Percentiles rank a stretch among this genome's conserved stretches.
These are phyloP conservation scores for Nicotiana undulata DNA, from an alignment of 257 asterid species.

Conservation along the genomic window DNA sequence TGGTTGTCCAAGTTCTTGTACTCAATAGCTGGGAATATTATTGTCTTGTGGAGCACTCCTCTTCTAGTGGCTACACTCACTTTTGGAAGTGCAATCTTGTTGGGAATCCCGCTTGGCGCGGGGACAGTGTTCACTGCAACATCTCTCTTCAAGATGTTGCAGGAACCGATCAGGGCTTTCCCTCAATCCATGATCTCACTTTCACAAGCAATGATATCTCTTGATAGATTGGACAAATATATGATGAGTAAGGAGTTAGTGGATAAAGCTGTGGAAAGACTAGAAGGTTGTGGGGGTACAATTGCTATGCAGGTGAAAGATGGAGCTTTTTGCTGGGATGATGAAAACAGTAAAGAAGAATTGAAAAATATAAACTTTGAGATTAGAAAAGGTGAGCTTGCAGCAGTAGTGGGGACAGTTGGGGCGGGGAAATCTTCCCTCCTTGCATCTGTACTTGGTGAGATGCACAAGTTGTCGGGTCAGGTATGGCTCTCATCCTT, in stretches of 20 bases:
- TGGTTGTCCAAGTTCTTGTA: conserved; percentile 76
- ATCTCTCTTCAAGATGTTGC: conserved; percentile 66
- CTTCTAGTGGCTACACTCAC: conserved; percentile 58
- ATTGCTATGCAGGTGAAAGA: conserved; percentile 60
- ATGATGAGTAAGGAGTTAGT: conserved; percentile 76
- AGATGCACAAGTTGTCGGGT: conserved; percentile 81
- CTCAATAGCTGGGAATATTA: conserved; percentile 48
- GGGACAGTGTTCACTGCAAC: conserved; percentile 82
- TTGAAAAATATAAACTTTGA: conserved; percentile 47
- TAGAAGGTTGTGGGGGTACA: conserved; percentile 45
- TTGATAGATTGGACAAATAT: conserved; percentile 68
- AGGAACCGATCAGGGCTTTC: conserved; percentile 80
- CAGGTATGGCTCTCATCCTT: conserved; percentile 37
- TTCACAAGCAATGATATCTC: conserved; percentile 83
- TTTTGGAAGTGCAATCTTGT: conserved; percentile 56
- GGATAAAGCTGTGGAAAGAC: conserved; percentile 61
- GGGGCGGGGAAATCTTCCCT: conserved; percentile 97
- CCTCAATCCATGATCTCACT: conserved; percentile 93
- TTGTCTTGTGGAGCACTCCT: conserved; percentile 83
- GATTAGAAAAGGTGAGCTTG: conserved; percentile 66
- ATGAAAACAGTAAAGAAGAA: conserved; percentile 45
- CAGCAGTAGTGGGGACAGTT: conserved; percentile 87
- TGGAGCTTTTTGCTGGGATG: conserved; percentile 84
- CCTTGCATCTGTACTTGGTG: conserved; percentile 82
- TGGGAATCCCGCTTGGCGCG: conserved; percentile 61